Evolutionary conservation across 768 basidiomycete genomes (phyloP).

Genomic region (Tulasnella sp.): DNA sequence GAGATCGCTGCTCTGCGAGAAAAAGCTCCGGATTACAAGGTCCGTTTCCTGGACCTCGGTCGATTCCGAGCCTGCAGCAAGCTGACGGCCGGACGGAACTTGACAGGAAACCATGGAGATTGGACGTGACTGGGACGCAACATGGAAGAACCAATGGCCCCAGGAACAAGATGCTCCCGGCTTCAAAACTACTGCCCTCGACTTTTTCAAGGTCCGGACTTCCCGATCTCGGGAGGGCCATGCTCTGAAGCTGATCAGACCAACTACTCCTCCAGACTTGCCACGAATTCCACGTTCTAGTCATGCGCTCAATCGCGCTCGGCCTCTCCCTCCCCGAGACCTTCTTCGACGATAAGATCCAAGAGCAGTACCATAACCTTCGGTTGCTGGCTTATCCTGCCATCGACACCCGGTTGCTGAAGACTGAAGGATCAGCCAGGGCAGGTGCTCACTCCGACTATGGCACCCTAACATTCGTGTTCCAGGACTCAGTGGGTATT

Average conservation of each 20-base stretch:
- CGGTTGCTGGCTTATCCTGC: conserved; percentile 81
- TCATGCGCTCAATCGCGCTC: conserved; percentile 86
- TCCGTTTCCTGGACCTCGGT: background rate
- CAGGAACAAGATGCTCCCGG: conserved; percentile 60
- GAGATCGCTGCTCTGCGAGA: conserved; percentile 76
- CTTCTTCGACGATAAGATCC: conserved; percentile 75
- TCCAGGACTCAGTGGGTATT: conserved; percentile 66
- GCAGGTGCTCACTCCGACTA: conserved; percentile 87
- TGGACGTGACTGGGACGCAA: conserved; percentile 62
- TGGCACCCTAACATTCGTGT: conserved; percentile 78
- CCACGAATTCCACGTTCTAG: conserved; percentile 69
- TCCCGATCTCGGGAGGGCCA: background rate
- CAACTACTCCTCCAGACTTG: conserved; percentile 55
- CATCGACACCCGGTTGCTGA: conserved; percentile 61
- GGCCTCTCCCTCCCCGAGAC: conserved; percentile 72
- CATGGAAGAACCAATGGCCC: conserved; percentile 71
- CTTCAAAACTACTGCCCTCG: conserved; percentile 73
- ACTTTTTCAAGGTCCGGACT: conserved; percentile 64
- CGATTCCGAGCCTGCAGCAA: background rate
- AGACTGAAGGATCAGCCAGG: conserved; percentile 69
- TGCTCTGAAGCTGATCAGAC: conserved; percentile 11
- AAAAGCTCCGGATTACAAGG: conserved; percentile 75
- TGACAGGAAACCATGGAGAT: conserved; percentile 79
- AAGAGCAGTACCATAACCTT: conserved; percentile 80
- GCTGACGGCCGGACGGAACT: conserved; percentile 33